phyloP scores from a whole-genome alignment of 176 grass and related monocot genomes.

The Dactylis glomerata region DNA sequence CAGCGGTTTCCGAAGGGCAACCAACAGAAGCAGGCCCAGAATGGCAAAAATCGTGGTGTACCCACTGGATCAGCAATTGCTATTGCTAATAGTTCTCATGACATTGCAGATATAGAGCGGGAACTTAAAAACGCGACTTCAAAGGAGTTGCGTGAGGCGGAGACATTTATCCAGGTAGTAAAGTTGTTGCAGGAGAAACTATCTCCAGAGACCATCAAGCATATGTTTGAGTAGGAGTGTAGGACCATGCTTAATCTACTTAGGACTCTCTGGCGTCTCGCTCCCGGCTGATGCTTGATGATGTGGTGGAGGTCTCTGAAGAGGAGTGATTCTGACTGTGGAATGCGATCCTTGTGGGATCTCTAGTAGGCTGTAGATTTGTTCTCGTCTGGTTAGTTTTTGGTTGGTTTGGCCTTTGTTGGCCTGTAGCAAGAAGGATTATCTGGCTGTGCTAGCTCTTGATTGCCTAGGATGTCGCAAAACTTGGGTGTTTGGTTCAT shows the following conservation, averaged over 20 bases:
- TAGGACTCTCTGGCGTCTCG: not conserved
- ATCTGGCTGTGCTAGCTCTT: not conserved
- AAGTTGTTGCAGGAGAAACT: not conserved
- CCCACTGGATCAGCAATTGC: conserved; percentile 28
- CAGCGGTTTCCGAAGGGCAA: conserved; percentile 45
- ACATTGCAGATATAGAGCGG: not conserved
- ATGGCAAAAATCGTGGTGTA: conserved; percentile 5
- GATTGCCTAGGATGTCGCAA: not conserved
- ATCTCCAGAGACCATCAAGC: not conserved
- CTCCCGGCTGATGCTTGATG: not conserved
- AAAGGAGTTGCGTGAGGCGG: not conserved
- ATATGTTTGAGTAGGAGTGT: not conserved
- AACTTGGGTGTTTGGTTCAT: not conserved
- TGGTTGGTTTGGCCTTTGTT: not conserved
- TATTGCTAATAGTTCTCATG: conserved; percentile 24
- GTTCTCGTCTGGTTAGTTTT: not conserved
- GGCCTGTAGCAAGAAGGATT: not conserved
- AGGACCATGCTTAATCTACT: not conserved
- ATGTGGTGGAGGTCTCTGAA: not conserved
- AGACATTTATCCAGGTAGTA: not conserved
- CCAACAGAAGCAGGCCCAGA: conserved; percentile 41
- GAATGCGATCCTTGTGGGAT: not conserved
- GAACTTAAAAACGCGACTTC: not conserved
- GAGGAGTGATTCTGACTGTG: not conserved
- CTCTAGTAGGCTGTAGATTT: not conserved